These are phyloP conservation scores for Hericium erinaceus DNA, from an alignment of 768 basidiomycete genomes.

Conservation along the genomic window DNA sequence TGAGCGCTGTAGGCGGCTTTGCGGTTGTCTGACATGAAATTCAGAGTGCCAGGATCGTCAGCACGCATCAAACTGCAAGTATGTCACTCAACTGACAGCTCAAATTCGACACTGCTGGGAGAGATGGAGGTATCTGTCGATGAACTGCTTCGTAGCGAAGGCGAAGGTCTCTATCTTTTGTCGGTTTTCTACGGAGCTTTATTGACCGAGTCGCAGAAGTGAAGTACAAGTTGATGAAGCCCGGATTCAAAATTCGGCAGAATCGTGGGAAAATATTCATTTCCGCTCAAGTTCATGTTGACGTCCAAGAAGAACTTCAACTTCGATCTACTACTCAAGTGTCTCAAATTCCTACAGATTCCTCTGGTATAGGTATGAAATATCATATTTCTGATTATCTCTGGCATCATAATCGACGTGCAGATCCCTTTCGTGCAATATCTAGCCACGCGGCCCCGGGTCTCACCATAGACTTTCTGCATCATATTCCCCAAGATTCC, in stretches of 20 bases:
- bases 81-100: neutral
- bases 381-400: too few relatives aligned
- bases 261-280: neutral
- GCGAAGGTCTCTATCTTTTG: neutral
- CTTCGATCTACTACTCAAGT: neutral
- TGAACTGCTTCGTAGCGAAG: neutral
- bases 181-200: neutral
- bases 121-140: neutral
- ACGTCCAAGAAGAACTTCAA: neutral
- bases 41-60: neutral
- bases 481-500: too few relatives aligned
- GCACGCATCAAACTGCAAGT: neutral
- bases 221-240: neutral
- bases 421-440: too few relatives aligned
- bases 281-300: neutral
- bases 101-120: neutral
- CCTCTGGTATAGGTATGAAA: neutral
- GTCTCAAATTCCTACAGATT: neutral
- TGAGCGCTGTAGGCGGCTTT: slow-evolving; percentile 20
- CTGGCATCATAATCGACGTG: too few relatives aligned
- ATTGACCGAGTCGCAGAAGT: neutral
- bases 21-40: neutral
- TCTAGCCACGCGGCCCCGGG: too few relatives aligned
- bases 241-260: neutral
- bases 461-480: too few relatives aligned